phyloP scores from a whole-genome alignment of 805 yeast species.

The Candida easanensis region DNA sequence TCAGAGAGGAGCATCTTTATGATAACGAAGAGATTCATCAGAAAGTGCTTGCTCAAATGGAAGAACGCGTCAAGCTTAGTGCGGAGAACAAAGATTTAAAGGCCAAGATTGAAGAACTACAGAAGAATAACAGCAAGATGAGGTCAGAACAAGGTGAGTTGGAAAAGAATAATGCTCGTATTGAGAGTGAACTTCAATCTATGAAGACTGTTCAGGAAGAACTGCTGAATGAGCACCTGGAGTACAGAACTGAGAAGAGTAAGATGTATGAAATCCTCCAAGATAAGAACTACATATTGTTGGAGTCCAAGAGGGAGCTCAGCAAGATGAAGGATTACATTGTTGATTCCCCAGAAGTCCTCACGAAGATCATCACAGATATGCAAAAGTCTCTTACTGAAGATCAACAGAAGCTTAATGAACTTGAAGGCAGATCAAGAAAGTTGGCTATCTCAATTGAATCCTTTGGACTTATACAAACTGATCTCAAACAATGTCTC shows the following conservation, averaged over 20 bases:
- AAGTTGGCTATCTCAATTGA: slow-evolving; percentile 54
- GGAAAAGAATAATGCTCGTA: slow-evolving; percentile 46
- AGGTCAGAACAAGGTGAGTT: slow-evolving; percentile 38
- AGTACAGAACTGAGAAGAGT: slow-evolving; percentile 62
- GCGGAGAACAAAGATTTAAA: slow-evolving; percentile 38
- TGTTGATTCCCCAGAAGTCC: slow-evolving; percentile 55
- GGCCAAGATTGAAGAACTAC: slow-evolving; percentile 35
- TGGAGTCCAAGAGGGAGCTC: slow-evolving; percentile 55
- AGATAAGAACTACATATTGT: slow-evolving; percentile 52
- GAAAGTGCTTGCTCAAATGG: slow-evolving; percentile 48
- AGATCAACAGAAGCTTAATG: slow-evolving; percentile 37
- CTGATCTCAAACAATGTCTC: slow-evolving; percentile 21
- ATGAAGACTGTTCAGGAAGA: slow-evolving; percentile 62
- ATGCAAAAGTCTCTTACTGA: slow-evolving; percentile 42
- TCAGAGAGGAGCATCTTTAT: slow-evolving; percentile 70
- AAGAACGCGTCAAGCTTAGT: slow-evolving; percentile 41
- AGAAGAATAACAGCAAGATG: slow-evolving; percentile 27
- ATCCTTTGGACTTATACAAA: slow-evolving; percentile 42
- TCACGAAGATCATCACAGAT: slow-evolving; percentile 51
- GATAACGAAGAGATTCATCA: slow-evolving; percentile 65
- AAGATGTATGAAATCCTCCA: slow-evolving; percentile 56
- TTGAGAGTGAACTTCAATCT: slow-evolving; percentile 60
- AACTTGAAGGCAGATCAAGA: slow-evolving; percentile 45
- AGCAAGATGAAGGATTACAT: slow-evolving; percentile 60
- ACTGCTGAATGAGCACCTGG: slow-evolving; percentile 57